Evolutionary conservation across 352 stramenopile species (phyloP).

Genomic region (Phytophthora pluvialis): DNA sequence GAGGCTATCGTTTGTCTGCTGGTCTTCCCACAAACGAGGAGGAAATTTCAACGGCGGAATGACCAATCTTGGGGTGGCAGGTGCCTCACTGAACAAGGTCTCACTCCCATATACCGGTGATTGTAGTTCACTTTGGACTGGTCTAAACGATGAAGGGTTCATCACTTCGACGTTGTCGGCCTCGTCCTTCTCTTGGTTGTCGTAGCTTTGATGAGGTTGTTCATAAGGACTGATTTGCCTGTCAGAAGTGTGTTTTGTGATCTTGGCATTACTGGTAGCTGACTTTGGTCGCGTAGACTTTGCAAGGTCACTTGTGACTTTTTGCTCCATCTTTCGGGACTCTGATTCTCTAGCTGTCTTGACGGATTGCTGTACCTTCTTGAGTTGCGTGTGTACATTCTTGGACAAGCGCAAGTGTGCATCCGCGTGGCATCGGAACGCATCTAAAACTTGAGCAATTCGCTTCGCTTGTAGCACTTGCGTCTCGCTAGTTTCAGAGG

Average conservation of each 20-base stretch:
- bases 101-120: not conserved
- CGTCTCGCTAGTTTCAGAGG: not conserved
- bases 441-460: conserved; percentile 17
- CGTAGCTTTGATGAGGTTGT: not conserved
- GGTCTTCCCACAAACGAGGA: conserved; percentile 17
- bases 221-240: not conserved
- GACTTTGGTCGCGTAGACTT: conserved; percentile 5
- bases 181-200: conserved; percentile 16
- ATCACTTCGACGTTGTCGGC: not conserved
- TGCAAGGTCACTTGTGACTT: not conserved
- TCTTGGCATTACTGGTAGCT: not conserved
- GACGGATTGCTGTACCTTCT: conserved; percentile 15
- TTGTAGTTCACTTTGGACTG: not conserved
- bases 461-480: conserved; percentile 20
- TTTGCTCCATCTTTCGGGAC: not conserved
- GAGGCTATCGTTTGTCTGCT: conserved; percentile 6
- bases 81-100: not conserved
- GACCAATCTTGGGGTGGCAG: conserved; percentile 5
- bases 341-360: not conserved
- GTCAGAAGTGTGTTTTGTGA: not conserved
- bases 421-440: conserved; percentile 18
- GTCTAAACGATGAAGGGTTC: not conserved
- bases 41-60: conserved; percentile 31
- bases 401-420: conserved; percentile 19
- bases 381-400: conserved; percentile 19